Conservation (phyloP, 805 yeast genomes). For the Metschnikowia matae region DNA sequence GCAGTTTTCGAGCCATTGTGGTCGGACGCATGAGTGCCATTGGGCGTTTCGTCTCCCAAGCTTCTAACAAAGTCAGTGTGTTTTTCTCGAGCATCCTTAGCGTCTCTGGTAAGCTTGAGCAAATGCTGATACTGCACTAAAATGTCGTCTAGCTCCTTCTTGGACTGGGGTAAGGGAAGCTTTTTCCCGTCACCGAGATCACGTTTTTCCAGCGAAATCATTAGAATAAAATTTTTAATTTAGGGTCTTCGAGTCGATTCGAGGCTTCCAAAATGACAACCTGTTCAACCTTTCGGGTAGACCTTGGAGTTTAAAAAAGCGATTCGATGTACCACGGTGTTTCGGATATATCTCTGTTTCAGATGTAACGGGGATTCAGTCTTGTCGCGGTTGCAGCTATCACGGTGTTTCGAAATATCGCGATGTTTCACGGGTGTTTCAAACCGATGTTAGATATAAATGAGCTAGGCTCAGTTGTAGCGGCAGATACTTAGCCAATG, state of each 20-base stretch:
- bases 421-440: not conserved
- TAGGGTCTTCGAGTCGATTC: not conserved
- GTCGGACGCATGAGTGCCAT: not conserved
- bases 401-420: not conserved
- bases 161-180: conserved; percentile 13
- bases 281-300: not conserved
- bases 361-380: no score
- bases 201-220: conserved; percentile 1
- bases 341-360: not conserved
- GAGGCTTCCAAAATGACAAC: not conserved
- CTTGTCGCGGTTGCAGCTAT: no score
- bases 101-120: conserved; percentile 18
- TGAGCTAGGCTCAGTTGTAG: not conserved
- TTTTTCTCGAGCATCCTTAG: conserved; percentile 18
- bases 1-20: not conserved
- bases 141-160: conserved; percentile 15
- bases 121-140: conserved; percentile 17
- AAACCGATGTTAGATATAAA: not conserved
- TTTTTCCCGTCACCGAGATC: not conserved
- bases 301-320: not conserved
- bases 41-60: not conserved
- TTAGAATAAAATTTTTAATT: not conserved
- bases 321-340: no score
- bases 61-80: not conserved
- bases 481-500: not conserved